These are phyloP conservation scores for Schoenoplectus triqueter DNA, from an alignment of 202 grass and related monocot genomes.

Conservation along the genomic window DNA sequence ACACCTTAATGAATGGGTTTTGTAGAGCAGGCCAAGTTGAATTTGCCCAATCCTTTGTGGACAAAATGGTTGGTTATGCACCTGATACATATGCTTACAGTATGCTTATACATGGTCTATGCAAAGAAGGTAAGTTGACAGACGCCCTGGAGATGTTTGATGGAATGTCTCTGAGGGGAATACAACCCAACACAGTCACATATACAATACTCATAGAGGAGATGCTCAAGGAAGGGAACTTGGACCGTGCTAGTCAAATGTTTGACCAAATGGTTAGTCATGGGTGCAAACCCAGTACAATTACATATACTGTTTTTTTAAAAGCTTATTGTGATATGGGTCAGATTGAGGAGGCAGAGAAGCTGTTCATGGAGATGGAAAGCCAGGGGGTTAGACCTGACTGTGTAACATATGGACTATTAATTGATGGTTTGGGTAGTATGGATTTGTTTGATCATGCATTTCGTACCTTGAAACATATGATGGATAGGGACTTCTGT, in stretches of 20 bases:
- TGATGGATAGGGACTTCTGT: constrained; percentile 70
- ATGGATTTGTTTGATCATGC: constrained; percentile 65
- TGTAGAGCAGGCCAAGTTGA: constrained; percentile 66
- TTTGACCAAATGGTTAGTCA: constrained; percentile 66
- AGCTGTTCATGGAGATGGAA: constrained; percentile 74
- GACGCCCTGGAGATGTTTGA: constrained; percentile 71
- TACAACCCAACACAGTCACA: constrained; percentile 63
- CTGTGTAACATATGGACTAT: constrained; percentile 67
- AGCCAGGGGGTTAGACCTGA: constrained; percentile 66
- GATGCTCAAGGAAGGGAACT: constrained; percentile 72
- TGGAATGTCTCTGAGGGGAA: constrained; percentile 66
- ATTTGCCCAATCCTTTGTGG: constrained; percentile 55
- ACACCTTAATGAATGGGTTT: constrained; percentile 77
- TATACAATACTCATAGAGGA: constrained; percentile 89
- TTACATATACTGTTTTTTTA: constrained; percentile 83
- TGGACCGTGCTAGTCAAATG: constrained; percentile 69
- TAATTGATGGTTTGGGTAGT: constrained; percentile 72
- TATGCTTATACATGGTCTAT: constrained; percentile 78
- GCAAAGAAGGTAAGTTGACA: constrained; percentile 70
- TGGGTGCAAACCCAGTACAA: constrained; percentile 68
- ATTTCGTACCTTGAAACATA: constrained; percentile 69
- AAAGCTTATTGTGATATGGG: constrained; percentile 71
- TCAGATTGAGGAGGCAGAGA: constrained; percentile 64
- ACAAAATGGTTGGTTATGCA: constrained; percentile 57
- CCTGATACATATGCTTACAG: constrained; percentile 86